Evolutionary conservation across 176 grass and related monocot species (phyloP), one percentile per base, ranked within the genome.

Genomic region (Miscanthus lutarioriparius): DNA sequence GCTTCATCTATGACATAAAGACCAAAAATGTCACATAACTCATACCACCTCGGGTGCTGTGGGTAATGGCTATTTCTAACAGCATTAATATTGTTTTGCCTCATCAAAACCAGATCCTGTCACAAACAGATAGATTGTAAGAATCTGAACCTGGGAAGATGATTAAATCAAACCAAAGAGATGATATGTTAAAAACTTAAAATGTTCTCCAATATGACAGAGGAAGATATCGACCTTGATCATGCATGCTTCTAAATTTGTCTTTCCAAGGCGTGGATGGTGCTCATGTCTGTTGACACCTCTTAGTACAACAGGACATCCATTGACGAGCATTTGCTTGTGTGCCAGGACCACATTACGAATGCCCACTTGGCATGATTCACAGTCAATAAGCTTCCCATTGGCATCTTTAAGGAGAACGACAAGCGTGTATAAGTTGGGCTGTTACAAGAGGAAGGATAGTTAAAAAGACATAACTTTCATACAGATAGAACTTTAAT

Each of bases 41-140:
- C 96, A 62, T 98, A 98, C 92, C 91, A 95, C 79, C 96, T 93
- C 40, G 87, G 91, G 88, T 98, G 93, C 73, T 98, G 96, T 62
- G 96, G 96, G 39, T 98, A 98, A 88, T 98, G 96, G 62, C 93
- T 92, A 79, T 98, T 98, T 85, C 93, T 95, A 72, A 98, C 93
- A 45, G 93, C 96, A 81, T 98, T 98, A 23, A 98, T 98, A 81
- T 98, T 98, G 80, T 93, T 95, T 90, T 98, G 87, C 76, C 87
- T 95, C 96, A 98, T 98, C 76, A 98, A 85, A 82, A 98, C 84
- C 77, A 98, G 78, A 87, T 98, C 93, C 96, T 98, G 81, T 53
- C 65, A 68, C 28, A 87, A 88, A 62, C 45, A 70, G 27, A 88
- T 30, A 74, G 16, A 86, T 6, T 30, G 58, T 83, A 74, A 86